A percentile compares a stretch with the other conserved stretches of the same genome.
Evolutionary conservation across 495 filamentous ascomycete genomes (phyloP).

Genomic region (Melanomma pulvis-pyrius): DNA sequence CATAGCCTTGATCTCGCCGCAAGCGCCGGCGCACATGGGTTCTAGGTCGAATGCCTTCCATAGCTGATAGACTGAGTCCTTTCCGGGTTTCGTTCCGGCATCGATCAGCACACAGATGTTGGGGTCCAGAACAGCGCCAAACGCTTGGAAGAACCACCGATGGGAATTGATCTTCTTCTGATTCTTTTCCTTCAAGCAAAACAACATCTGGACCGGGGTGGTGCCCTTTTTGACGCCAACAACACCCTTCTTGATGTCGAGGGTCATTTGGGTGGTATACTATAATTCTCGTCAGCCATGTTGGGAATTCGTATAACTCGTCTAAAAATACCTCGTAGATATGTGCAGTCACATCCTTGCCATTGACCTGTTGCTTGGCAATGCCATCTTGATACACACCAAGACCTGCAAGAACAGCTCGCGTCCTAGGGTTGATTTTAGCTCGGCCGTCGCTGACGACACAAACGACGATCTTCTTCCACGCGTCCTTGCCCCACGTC

Average conservation of each 20-base stretch:
- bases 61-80: slow-evolving; percentile 90
- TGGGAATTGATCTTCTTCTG: slow-evolving; percentile 99
- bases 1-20: slow-evolving; percentile 99
- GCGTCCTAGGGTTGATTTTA: slow-evolving; percentile 94
- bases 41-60: slow-evolving; percentile 99
- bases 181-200: slow-evolving; percentile 99
- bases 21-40: slow-evolving; percentile 95
- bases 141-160: slow-evolving; percentile 98
- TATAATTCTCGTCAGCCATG: slow-evolving; percentile 19
- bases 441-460: slow-evolving; percentile 97
- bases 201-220: slow-evolving; percentile 92
- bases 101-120: slow-evolving; percentile 97
- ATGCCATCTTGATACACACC: slow-evolving; percentile 98
- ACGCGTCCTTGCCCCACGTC: slow-evolving; percentile 97
- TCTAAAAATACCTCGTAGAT: slow-evolving; percentile 72
- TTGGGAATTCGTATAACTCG: neutral
- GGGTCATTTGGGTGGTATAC: slow-evolving; percentile 91
- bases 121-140: slow-evolving; percentile 87
- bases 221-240: slow-evolving; percentile 76
- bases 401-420: slow-evolving; percentile 86
- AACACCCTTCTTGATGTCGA: slow-evolving; percentile 85
- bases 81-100: slow-evolving; percentile 91
- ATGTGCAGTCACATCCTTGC: slow-evolving; percentile 95
- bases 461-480: slow-evolving; percentile 99
- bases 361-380: slow-evolving; percentile 96